Evolutionary conservation across 1,139 yeast species (phyloP), one percentile per base, ranked within the genome.

Genomic region (Sugiyamaella neomexicana): DNA sequence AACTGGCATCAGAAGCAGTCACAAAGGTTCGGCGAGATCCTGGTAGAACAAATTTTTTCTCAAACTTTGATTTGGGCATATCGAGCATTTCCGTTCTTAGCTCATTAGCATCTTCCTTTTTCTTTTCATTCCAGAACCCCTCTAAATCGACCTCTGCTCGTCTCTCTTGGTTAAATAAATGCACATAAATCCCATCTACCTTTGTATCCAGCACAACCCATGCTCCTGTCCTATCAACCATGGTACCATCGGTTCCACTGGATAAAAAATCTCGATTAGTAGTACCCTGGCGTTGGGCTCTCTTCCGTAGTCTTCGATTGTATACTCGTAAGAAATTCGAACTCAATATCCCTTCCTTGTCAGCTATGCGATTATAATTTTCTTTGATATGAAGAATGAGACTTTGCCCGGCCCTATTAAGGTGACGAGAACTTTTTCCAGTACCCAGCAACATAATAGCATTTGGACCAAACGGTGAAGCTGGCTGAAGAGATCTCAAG

Each of bases 201-300:
- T 77, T 75, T 40, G 89, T 79, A 62, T 88, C 89, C 53, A 90
- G 75, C 79, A 89, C 82, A 23, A 89, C 82, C 98, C 98, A 91
- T 12, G 63, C 61, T 44, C 59, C 65, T 27, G 56, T 58, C 40
- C 56, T 60, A 42, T 57, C 73, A 74, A 57, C 48, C 27, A 51
- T 61, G 37, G 52, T 54, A 32, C 59, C 57, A 16, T 55, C 57
- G 8, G 55, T 53, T n/a, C 59, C 65, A 17, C 58, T 57, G 2
- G 57, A 46, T 15, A 47, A 10, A 29, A 51, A 54, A 12, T 46
- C 54, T 12, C 55, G 25, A 29, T 46, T 51, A 8, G 37, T 42
- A 13, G 43, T 50, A 20, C 57, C 57, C 32, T 54, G 51, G 62
- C 75, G 80, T 62, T 78, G 75, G 39, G 82, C 85, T 69, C 81